Evolutionary conservation across 768 basidiomycete genomes (phyloP).

Genomic region (Collybia nuda): DNA sequence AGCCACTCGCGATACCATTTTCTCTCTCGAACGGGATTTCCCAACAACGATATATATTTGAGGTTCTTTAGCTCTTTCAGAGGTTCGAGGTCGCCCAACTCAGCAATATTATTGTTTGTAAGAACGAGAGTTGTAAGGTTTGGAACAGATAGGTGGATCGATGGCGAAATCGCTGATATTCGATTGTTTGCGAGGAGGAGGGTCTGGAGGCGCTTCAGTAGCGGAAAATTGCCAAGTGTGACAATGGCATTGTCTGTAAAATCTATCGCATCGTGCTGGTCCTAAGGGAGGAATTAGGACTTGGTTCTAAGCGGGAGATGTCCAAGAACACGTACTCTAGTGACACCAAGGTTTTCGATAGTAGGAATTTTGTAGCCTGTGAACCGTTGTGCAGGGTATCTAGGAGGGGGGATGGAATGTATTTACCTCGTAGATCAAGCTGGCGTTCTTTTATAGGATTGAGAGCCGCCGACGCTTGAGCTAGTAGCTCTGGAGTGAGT

Average conservation of each 20-base stretch:
- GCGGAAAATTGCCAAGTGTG: slow-evolving; percentile 80
- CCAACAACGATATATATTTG: slow-evolving; percentile 73
- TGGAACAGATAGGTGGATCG: slow-evolving; percentile 79
- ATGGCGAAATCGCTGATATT: slow-evolving; percentile 78
- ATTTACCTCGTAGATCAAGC: slow-evolving; percentile 84
- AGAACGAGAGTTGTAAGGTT: slow-evolving; percentile 83
- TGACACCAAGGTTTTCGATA: slow-evolving; percentile 96
- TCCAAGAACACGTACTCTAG: slow-evolving; percentile 55
- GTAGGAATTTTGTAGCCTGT: slow-evolving; percentile 44
- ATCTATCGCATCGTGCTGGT: slow-evolving; percentile 93
- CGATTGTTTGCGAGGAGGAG: slow-evolving; percentile 90
- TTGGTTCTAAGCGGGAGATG: slow-evolving; percentile 12
- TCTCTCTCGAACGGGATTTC: slow-evolving; percentile 85
- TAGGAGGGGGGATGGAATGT: slow-evolving; percentile 3
- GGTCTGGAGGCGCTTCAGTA: slow-evolving; percentile 80
- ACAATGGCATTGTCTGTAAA: slow-evolving; percentile 89
- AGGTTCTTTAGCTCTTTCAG: slow-evolving; percentile 74
- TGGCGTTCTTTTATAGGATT: slow-evolving; percentile 89
- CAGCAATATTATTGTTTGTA: slow-evolving; percentile 77
- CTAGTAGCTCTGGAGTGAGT: slow-evolving; percentile 91
- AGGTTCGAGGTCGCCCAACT: slow-evolving; percentile 85
- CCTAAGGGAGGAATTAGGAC: slow-evolving; percentile 41
- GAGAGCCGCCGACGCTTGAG: slow-evolving; percentile 73
- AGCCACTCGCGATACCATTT: slow-evolving; percentile 98
- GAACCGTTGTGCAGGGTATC: slow-evolving; percentile 18